Evolutionary conservation across 2,329 filamentous ascomycete species (phyloP), one percentile per base, ranked within the genome.

Genomic region (Diaporthe sp.): DNA sequence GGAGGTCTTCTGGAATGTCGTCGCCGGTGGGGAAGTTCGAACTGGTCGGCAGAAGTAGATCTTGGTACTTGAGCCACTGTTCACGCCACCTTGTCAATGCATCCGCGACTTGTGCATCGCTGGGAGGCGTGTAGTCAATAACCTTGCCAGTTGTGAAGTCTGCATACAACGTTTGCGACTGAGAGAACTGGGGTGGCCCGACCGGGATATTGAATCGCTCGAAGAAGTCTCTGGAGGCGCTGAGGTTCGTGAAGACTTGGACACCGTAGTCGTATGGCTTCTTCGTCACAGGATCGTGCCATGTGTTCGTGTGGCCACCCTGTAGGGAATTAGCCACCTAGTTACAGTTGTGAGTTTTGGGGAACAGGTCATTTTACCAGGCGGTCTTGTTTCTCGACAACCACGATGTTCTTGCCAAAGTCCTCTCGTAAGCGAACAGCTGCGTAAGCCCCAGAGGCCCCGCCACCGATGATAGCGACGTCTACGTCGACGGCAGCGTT

Each of bases 1-100:
- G 30, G 28, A 66, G 60, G 1, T 66, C 60, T n/a, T 66, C 40
- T 6, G 60, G 60, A 17, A 66, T 50, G 28, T 50, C 60, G 40
- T 1, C 28, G 60, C 60, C 60, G 28, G 40, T 66, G 17, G 60
- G 60, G 19, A 66, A 66, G 8, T 66, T 47, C 25, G 42, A 47
- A 3, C 60, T 10, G 25, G 60, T 66, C 0, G 60, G 60, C 17
- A 66, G 28, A 28, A 66, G 17, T 13, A 66, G 40, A 35, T 66
- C 60, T 3, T 66, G 60, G 42, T 66, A 47, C 28, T 35, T 66
- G 28, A 66, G 60, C 60, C 60, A 66, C 42, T 66, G 60, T 25
- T 66, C 60, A 12, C 42, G 42, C 40, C 42, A 66, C 17, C 42
- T 66, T 22, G 28, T 25, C 6, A 66, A n/a, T 33, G 60, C 60